Evolutionary conservation across 2,329 filamentous ascomycete genomes (phyloP).

Genomic region (Colletotrichum paranaense): DNA sequence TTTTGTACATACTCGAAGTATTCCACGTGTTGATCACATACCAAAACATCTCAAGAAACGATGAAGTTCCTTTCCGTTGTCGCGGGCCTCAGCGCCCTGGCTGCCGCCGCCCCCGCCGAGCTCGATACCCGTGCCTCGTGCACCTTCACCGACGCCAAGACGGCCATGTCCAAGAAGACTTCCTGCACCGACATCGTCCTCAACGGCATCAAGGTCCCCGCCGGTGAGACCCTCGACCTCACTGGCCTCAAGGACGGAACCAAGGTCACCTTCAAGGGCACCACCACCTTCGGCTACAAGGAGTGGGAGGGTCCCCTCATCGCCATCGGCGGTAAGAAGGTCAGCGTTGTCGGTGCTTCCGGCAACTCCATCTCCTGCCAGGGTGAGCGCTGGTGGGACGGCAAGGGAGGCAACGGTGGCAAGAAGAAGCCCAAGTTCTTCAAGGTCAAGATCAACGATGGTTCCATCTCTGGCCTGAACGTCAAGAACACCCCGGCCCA

Average conservation of each 20-base stretch:
- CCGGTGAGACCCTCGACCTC: slow-evolving; percentile 69
- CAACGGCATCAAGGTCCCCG: slow-evolving; percentile 65
- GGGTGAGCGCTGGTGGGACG: slow-evolving; percentile 71
- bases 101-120: slow-evolving; percentile 38
- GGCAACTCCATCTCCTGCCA: slow-evolving; percentile 67
- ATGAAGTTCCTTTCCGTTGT: slow-evolving; percentile 31
- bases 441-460: slow-evolving; percentile 55
- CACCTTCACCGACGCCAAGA: slow-evolving; percentile 64
- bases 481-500: slow-evolving; percentile 56
- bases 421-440: slow-evolving; percentile 73
- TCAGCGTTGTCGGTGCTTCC: slow-evolving; percentile 63
- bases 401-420: slow-evolving; percentile 68
- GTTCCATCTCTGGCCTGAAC: slow-evolving; percentile 50
- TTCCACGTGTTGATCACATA: slow-evolving; percentile 15
- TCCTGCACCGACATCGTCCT: slow-evolving; percentile 66
- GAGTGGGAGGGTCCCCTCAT: slow-evolving; percentile 75
- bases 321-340: slow-evolving; percentile 66
- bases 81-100: slow-evolving; percentile 42
- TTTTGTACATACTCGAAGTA: slow-evolving; percentile 19
- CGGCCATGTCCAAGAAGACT: slow-evolving; percentile 60
- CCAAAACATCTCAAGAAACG: not conserved
- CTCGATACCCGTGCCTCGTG: slow-evolving; percentile 48
- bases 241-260: slow-evolving; percentile 63
- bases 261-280: slow-evolving; percentile 68
- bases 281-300: slow-evolving; percentile 73